Base-by-base conservation (phyloP, 177 flowering plant species). In the Tripterygium wilfordii region DNA sequence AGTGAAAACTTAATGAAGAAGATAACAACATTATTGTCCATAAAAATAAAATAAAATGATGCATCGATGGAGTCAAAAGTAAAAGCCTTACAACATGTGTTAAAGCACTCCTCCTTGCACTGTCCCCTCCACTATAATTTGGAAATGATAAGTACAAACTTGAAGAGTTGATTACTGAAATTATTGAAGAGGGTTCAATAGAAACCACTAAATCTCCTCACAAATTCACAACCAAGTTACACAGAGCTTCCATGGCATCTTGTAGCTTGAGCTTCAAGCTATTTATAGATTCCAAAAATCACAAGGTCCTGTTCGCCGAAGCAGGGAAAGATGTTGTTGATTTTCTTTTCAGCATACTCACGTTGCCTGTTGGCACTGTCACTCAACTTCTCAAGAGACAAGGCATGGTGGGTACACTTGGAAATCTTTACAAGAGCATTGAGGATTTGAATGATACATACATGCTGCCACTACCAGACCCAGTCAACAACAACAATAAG, bases 231-330 rank as follows among this genome's bases (percentile, higher is more conserved):
- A n/a, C n/a, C n/a, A n/a, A n/a, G n/a, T n/a, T n/a, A n/a, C n/a
- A n/a, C n/a, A n/a, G n/a, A 8, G 19, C 18, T 15, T 3, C 17
- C 3, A 33, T 33, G 36, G 4, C 36, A 33, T 3, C 36, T 10
- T 10, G 50, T 14, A 53, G 43, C 17, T 10, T 67, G 31, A 47
- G 36, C 35, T 14, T 74, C 59, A 75, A 63, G 65, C 67, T 71
- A 23, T 30, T 58, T 12, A 12, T 70, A 1, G 64, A 70, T 31
- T 48, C 16, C 7, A 49, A 54, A 4, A 10, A 15, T 0, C 0
- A 59, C 0, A 65, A 23, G 27, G 71, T 74, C 4, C 33, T 67
- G 0, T 68, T 61, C 28, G 76, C 72, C 0, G 76, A 71, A 51
- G 70, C 60, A 1, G 51, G 58, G 3, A 70, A 70, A 28, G 71